These are phyloP conservation scores for Collybia mongolica DNA, from an alignment of 768 basidiomycete genomes.

Conservation along the genomic window DNA sequence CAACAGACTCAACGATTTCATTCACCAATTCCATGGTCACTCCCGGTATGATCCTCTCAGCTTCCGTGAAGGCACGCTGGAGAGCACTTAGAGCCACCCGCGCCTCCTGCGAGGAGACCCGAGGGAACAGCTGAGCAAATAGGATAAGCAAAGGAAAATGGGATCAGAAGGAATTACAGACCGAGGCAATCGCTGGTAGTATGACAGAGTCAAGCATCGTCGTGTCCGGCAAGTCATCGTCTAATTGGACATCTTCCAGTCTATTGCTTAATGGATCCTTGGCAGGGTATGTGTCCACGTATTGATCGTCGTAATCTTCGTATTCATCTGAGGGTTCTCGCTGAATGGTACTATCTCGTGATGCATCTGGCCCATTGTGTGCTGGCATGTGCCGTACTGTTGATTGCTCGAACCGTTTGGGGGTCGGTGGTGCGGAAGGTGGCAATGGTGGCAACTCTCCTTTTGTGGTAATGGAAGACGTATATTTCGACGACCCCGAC, in stretches of 20 bases:
- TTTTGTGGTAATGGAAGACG: conserved; percentile 51
- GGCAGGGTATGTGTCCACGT: conserved; percentile 46
- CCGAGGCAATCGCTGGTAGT: conserved; percentile 93
- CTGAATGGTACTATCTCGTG: conserved; percentile 27
- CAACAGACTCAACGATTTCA: conserved; percentile 92
- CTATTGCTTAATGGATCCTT: conserved; percentile 48
- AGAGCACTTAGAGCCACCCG: conserved; percentile 81
- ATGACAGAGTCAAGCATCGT: conserved; percentile 97
- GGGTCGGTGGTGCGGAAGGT: conserved; percentile 33
- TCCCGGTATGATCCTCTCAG: conserved; percentile 94
- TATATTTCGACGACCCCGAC: conserved; percentile 33
- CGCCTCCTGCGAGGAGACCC: conserved; percentile 92
- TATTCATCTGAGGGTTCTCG: conserved; percentile 62
- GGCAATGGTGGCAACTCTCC: conserved; percentile 64
- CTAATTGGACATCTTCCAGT: conserved; percentile 42
- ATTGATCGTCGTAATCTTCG: conserved; percentile 63
- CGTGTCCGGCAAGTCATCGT: conserved; percentile 71
- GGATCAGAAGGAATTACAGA: conserved; percentile 37
- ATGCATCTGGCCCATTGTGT: conserved; percentile 16
- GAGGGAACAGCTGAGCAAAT: conserved; percentile 75
- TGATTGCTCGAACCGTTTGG: conserved; percentile 53
- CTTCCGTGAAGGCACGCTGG: conserved; percentile 91
- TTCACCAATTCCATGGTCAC: conserved; percentile 90
- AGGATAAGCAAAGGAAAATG: conserved; percentile 2
- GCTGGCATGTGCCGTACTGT: conserved; percentile 62